A percentile compares a stretch with the other conserved stretches of the same genome.
Conservation (phyloP, 2,329 filamentous ascomycete genomes). For the Decorospora gaudefroyi region DNA sequence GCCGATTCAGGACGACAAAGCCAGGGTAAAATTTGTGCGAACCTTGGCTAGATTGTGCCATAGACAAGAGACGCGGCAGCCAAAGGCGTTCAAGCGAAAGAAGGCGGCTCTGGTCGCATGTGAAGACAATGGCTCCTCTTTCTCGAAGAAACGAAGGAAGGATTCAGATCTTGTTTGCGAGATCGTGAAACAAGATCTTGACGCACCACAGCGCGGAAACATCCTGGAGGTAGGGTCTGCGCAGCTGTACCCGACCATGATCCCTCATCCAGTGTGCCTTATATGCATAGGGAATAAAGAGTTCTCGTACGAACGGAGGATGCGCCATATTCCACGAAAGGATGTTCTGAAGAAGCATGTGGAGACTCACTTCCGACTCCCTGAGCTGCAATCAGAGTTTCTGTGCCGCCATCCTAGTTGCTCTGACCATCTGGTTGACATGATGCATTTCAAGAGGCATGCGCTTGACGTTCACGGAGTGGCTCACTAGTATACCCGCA, state of each 20-base stretch:
- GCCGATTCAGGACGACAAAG: conserved; percentile 18
- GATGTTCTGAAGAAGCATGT: conserved; percentile 22
- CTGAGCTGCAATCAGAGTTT: conserved; percentile 19
- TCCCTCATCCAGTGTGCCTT: conserved; percentile 17
- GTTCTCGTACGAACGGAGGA: conserved; percentile 15
- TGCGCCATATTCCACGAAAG: conserved; percentile 16
- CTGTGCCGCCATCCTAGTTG: conserved; percentile 17
- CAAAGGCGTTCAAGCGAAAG: conserved; percentile 11
- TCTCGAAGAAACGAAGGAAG: conserved; percentile 10
- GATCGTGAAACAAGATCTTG: conserved; percentile 12
- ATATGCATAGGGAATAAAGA: conserved; percentile 23
- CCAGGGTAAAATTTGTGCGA: conserved; percentile 17
- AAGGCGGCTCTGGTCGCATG: neutral
- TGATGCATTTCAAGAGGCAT: conserved; percentile 27
- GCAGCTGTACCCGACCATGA: conserved; percentile 9
- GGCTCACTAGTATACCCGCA: conserved; percentile 11
- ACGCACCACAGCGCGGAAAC: conserved; percentile 4
- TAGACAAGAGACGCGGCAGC: conserved; percentile 18
- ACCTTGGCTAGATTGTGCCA: conserved; percentile 18
- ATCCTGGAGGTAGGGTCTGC: conserved; percentile 2
- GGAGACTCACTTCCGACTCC: conserved; percentile 17
- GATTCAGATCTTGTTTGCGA: conserved; percentile 3
- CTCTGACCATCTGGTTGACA: conserved; percentile 9
- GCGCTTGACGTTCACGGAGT: conserved; percentile 17
- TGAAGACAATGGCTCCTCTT: conserved; percentile 8